phyloP scores from a whole-genome alignment of 352 stramenopile genomes.

The Phytophthora cryptogea region DNA sequence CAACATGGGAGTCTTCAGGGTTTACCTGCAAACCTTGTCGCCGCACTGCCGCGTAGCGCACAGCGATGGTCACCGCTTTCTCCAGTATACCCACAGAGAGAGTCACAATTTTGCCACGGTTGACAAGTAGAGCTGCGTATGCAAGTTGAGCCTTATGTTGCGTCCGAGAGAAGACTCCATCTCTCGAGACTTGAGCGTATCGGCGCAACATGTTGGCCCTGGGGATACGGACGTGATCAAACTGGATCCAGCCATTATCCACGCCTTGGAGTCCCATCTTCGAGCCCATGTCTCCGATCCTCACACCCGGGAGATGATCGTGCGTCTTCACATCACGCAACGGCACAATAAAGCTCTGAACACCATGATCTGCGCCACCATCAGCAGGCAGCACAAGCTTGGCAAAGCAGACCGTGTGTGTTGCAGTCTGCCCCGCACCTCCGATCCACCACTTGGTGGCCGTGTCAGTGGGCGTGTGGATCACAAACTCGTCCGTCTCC shows the following conservation, averaged over 20 bases:
- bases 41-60: conserved; percentile 93
- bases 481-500: conserved; percentile 90
- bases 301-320: conserved; percentile 49
- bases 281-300: conserved; percentile 67
- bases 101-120: conserved; percentile 78
- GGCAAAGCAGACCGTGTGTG: conserved; percentile 95
- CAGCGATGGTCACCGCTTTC: conserved; percentile 92
- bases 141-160: conserved; percentile 66
- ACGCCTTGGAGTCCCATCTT: conserved; percentile 80
- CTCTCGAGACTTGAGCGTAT: conserved; percentile 64
- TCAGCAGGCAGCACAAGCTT: conserved; percentile 76
- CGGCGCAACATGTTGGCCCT: conserved; percentile 78
- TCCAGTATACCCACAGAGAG: conserved; percentile 81
- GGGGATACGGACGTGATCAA: conserved; percentile 75
- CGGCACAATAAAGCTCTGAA: conserved; percentile 97
- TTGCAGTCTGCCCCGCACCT: conserved; percentile 78
- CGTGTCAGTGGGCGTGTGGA: conserved; percentile 96
- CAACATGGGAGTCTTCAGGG: conserved; percentile 49
- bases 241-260: conserved; percentile 82
- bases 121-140: conserved; percentile 78
- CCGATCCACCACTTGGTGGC: conserved; percentile 97
- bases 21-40: conserved; percentile 82
- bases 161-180: conserved; percentile 65
- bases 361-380: conserved; percentile 75
- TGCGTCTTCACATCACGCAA: conserved; percentile 89